Conservation (phyloP, 345 rosid genomes). For the Triadica sebifera region DNA sequence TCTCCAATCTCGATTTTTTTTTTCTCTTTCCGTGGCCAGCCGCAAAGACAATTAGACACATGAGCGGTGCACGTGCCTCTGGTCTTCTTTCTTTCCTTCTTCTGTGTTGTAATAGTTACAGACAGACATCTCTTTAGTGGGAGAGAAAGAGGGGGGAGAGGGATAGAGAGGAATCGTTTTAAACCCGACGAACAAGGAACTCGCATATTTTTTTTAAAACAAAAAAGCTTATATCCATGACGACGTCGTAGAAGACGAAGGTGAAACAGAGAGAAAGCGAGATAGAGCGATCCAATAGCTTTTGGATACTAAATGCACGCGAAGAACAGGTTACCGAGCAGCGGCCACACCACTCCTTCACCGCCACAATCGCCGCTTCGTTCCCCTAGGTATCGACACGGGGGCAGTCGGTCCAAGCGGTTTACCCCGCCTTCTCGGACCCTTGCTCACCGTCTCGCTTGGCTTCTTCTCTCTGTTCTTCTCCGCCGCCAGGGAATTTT, state of each 20-base stretch:
- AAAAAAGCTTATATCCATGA: background rate
- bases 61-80: background rate
- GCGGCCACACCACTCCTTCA: constrained; percentile 95
- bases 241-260: constrained; percentile 16
- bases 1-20: too few species aligned
- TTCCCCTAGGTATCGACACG: constrained; percentile 78
- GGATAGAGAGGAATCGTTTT: background rate
- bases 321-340: constrained; percentile 68
- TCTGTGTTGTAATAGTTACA: background rate
- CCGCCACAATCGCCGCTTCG: constrained; percentile 94
- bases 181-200: background rate
- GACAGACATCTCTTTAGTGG: background rate
- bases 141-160: too few species aligned
- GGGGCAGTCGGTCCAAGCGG: constrained; percentile 53
- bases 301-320: constrained; percentile 65
- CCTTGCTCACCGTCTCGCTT: constrained; percentile 78
- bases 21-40: too few species aligned
- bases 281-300: background rate
- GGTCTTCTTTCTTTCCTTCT: background rate
- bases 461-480: constrained; percentile 77
- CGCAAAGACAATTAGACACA: background rate
- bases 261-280: background rate
- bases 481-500: constrained; percentile 92
- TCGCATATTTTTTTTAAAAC: background rate
- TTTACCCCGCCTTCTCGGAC: constrained; percentile 43